A percentile compares a stretch with the other conserved stretches of the same genome.
These are phyloP conservation scores for Mortierella sp. DNA, from an alignment of 371 early-diverging fungal genomes.

Conservation along the genomic window DNA sequence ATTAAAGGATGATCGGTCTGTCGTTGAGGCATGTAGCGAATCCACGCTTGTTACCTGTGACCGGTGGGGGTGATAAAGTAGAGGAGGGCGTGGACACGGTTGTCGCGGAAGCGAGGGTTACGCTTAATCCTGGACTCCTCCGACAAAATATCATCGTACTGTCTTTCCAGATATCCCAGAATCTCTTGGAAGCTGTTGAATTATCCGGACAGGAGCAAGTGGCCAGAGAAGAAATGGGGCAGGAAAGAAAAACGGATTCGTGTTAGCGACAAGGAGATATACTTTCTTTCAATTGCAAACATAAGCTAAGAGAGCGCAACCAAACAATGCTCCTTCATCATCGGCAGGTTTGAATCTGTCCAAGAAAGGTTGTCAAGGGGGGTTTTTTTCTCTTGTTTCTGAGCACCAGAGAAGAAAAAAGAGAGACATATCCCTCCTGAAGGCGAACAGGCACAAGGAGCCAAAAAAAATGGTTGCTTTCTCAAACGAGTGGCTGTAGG, in stretches of 20 bases:
- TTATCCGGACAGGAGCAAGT: neutral
- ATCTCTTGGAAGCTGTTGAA: conserved; percentile 81
- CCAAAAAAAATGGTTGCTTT: neutral
- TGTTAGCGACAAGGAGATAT: neutral
- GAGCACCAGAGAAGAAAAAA: conserved; percentile 1
- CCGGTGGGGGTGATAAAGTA: conserved; percentile 99
- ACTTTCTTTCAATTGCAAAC: conserved; percentile 3
- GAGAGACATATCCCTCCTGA: conserved; percentile 1
- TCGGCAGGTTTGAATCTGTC: conserved; percentile 1
- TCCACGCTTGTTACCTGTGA: conserved; percentile 75
- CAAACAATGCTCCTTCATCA: neutral
- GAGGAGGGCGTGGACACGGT: conserved; percentile 97
- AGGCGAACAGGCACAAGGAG: neutral
- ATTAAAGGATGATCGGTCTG: neutral
- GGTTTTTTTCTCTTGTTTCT: neutral
- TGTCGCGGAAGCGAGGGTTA: conserved; percentile 97
- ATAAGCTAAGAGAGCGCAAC: neutral
- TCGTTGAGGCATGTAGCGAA: neutral
- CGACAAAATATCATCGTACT: conserved; percentile 96
- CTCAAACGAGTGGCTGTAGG: neutral
- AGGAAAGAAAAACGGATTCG: neutral
- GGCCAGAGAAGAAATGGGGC: conserved; percentile 8
- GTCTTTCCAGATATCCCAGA: conserved; percentile 93
- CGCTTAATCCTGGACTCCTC: conserved; percentile 96
- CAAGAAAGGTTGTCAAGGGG: neutral